phyloP scores from a whole-genome alignment of 2,329 filamentous ascomycete genomes.

The Aspergillus neotritici region DNA sequence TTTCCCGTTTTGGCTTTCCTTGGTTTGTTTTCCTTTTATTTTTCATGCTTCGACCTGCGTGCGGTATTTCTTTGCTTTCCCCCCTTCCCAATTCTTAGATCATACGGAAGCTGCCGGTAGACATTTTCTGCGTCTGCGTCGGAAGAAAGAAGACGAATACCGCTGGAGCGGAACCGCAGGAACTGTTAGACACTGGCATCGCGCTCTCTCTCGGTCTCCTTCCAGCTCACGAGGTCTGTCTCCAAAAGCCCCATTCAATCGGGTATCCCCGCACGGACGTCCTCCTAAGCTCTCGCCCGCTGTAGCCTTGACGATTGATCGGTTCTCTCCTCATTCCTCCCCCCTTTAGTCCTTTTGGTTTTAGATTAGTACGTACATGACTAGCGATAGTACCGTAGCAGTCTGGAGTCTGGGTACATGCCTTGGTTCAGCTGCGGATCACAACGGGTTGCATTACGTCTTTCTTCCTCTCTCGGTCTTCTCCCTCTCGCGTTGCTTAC shows the following conservation, averaged over 20 bases:
- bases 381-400: slow-evolving; percentile 11
- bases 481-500: slow-evolving; percentile 9
- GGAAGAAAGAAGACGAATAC: slow-evolving; percentile 15
- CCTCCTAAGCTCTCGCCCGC: too few relatives aligned
- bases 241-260: slow-evolving; percentile 1
- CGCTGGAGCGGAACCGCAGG: slow-evolving; percentile 21
- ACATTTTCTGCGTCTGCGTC: slow-evolving; percentile 7
- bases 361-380: slow-evolving; percentile 4
- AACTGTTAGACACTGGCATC: slow-evolving; percentile 18
- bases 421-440: slow-evolving; percentile 11
- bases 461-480: slow-evolving; percentile 2
- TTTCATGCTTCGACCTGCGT: not conserved
- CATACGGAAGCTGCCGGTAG: not conserved
- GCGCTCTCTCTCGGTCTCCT: slow-evolving; percentile 9
- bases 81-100: slow-evolving; percentile 4
- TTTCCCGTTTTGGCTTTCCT: too few relatives aligned
- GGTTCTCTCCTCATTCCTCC: too few relatives aligned
- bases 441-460: slow-evolving; percentile 5
- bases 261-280: slow-evolving; percentile 16
- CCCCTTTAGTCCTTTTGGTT: not conserved
- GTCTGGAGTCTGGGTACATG: slow-evolving; percentile 13
- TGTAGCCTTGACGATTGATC: too few relatives aligned
- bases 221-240: slow-evolving; percentile 20
- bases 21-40: not conserved
- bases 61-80: slow-evolving; percentile 13